These are phyloP conservation scores for Penicillium sp. DNA, from an alignment of 2,329 filamentous ascomycete genomes.

Conservation along the genomic window DNA sequence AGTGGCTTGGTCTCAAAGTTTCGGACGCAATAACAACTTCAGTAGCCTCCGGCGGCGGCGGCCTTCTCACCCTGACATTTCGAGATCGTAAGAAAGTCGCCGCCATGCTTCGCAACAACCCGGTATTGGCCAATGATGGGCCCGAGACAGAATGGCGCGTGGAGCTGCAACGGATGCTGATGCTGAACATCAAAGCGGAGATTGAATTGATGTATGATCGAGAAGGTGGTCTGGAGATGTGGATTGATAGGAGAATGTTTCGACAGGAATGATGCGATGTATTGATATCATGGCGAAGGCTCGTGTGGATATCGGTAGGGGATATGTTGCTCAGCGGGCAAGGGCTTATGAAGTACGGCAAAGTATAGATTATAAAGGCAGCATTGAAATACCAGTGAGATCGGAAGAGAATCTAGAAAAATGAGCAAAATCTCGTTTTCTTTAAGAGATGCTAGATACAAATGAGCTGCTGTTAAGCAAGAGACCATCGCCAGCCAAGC, in stretches of 20 bases:
- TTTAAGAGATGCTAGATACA: constrained; percentile 12
- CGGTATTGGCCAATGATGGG: constrained; percentile 45
- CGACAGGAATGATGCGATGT: constrained; percentile 11
- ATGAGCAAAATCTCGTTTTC: constrained; percentile 1
- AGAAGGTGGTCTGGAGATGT: constrained; percentile 41
- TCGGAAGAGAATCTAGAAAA: not conserved
- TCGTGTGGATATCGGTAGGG: not conserved
- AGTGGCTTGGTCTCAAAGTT: constrained; percentile 59
- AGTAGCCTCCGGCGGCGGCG: constrained; percentile 21
- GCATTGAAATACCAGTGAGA: not conserved
- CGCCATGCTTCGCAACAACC: constrained; percentile 51
- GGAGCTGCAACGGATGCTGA: constrained; percentile 61
- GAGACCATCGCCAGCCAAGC: constrained; percentile 12
- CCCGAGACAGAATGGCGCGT: constrained; percentile 46
- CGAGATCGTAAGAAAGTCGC: constrained; percentile 56
- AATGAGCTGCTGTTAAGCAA: constrained; percentile 13
- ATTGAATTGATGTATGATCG: constrained; percentile 55
- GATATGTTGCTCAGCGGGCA: not conserved
- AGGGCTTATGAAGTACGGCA: not conserved
- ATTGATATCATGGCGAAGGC: not conserved
- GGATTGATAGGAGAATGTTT: constrained; percentile 43
- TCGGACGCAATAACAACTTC: constrained; percentile 36
- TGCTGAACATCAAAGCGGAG: constrained; percentile 62
- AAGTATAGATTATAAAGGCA: not conserved
- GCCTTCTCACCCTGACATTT: constrained; percentile 47